Evolutionary conservation across 106 monocot genomes (phyloP).

Genomic region (Hemerocallis citrina): DNA sequence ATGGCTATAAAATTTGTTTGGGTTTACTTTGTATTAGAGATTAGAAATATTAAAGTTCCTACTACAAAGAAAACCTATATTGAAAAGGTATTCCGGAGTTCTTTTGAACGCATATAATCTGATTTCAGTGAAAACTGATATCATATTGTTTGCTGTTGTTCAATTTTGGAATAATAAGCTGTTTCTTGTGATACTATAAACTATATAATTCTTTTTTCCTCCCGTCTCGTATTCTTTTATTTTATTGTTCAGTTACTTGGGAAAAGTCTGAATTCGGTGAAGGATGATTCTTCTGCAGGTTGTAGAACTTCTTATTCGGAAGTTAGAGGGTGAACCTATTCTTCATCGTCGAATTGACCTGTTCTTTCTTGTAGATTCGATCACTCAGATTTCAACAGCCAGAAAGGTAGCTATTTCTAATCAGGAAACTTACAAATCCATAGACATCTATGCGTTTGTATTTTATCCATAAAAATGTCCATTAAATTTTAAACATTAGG

Average conservation of each 20-base stretch:
- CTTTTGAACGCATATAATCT: too few relatives aligned
- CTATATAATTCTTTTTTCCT: too few relatives aligned
- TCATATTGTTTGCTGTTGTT: too few relatives aligned
- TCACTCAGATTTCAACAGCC: conserved; percentile 87
- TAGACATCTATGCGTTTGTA: neutral
- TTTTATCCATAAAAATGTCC: neutral
- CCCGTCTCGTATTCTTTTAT: too few relatives aligned
- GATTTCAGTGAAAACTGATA: too few relatives aligned
- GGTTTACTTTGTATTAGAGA: too few relatives aligned
- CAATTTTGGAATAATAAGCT: too few relatives aligned
- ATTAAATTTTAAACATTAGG: neutral
- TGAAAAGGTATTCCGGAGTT: too few relatives aligned
- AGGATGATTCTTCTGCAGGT: conserved; percentile 36
- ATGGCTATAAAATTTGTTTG: too few relatives aligned
- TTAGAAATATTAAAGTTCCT: too few relatives aligned
- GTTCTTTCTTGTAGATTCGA: conserved; percentile 93
- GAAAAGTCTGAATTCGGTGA: neutral
- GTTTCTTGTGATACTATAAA: too few relatives aligned
- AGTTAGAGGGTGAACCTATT: conserved; percentile 77
- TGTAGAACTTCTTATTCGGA: conserved; percentile 78
- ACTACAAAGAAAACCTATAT: too few relatives aligned
- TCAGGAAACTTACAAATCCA: neutral
- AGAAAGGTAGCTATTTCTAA: conserved; percentile 57
- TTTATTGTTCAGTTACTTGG: neutral
- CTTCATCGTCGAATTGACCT: conserved; percentile 80